Evolutionary conservation across 2,329 filamentous ascomycete genomes (phyloP).

Genomic region (Venturia effusa): DNA sequence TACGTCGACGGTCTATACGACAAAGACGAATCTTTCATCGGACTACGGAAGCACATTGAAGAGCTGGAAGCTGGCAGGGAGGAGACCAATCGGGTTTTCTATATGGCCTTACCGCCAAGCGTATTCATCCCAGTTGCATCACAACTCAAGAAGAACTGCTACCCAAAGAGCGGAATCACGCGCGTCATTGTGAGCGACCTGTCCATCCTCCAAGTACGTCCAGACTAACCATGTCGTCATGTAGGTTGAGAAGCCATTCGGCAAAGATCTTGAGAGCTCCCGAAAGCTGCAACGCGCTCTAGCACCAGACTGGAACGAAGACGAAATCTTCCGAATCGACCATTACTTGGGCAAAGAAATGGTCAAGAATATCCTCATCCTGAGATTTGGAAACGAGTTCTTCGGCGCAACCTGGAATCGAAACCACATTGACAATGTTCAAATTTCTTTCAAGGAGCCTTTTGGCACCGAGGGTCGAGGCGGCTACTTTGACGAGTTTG

Average conservation of each 20-base stretch:
- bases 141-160: slow-evolving; percentile 95
- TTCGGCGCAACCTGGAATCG: slow-evolving; percentile 98
- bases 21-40: slow-evolving; percentile 85
- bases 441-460: slow-evolving; percentile 99
- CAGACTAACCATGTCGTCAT: slow-evolving; percentile 15
- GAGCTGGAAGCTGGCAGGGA: slow-evolving; percentile 71
- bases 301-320: slow-evolving; percentile 96
- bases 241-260: slow-evolving; percentile 97
- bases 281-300: slow-evolving; percentile 90
- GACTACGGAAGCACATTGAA: slow-evolving; percentile 74
- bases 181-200: slow-evolving; percentile 69
- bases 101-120: slow-evolving; percentile 96
- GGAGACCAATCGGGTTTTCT: slow-evolving; percentile 89
- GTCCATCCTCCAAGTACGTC: neutral
- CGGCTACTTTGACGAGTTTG: slow-evolving; percentile 98
- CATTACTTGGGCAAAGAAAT: slow-evolving; percentile 99
- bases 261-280: slow-evolving; percentile 90
- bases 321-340: slow-evolving; percentile 97
- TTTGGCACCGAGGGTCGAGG: slow-evolving; percentile 97
- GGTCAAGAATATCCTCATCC: slow-evolving; percentile 99
- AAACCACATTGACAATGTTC: slow-evolving; percentile 97
- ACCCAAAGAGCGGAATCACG: slow-evolving; percentile 79
- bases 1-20: slow-evolving; percentile 98
- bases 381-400: slow-evolving; percentile 98
- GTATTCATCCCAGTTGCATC: slow-evolving; percentile 98